phyloP scores from a whole-genome alignment of 164 flowering plant species.

The Echeveria elegans region DNA sequence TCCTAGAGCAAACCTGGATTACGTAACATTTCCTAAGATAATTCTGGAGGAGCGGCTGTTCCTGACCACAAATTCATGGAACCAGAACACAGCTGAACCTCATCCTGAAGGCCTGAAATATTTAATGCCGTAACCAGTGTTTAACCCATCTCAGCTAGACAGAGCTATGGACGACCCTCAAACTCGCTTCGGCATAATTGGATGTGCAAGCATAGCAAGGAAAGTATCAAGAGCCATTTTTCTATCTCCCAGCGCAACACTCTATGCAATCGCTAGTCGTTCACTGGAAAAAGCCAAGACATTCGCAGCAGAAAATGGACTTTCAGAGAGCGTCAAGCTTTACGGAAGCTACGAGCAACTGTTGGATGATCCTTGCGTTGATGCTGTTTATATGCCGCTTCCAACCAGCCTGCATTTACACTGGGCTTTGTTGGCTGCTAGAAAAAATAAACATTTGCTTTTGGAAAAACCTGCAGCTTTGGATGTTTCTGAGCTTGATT shows the following conservation, averaged over 20 bases:
- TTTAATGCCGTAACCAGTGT: no score
- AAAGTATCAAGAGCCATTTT: slow-evolving; percentile 31
- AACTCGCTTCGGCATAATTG: slow-evolving; percentile 27
- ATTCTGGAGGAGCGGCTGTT: no score
- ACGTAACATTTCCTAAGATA: no score
- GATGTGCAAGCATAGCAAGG: slow-evolving; percentile 30
- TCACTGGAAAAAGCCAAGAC: slow-evolving; percentile 23
- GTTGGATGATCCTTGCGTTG: slow-evolving; percentile 29
- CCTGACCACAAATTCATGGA: no score
- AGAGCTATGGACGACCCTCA: slow-evolving; percentile 2
- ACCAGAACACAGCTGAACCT: no score
- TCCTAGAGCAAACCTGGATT: no score
- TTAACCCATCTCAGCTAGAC: no score
- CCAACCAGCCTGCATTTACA: slow-evolving; percentile 30
- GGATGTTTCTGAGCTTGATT: slow-evolving; percentile 21
- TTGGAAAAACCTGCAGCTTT: slow-evolving; percentile 39
- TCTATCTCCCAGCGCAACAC: slow-evolving; percentile 21
- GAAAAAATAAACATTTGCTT: slow-evolving; percentile 34
- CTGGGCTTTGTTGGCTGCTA: slow-evolving; percentile 36
- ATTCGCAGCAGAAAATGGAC: slow-evolving; percentile 17
- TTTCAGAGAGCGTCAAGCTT: slow-evolving; percentile 16
- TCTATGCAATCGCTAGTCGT: slow-evolving; percentile 34
- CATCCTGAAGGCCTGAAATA: no score
- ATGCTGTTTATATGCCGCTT: slow-evolving; percentile 37
- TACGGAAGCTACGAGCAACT: slow-evolving; percentile 31